phyloP scores from a whole-genome alignment of 164 flowering plant genomes.

The Akebia trifoliata region DNA sequence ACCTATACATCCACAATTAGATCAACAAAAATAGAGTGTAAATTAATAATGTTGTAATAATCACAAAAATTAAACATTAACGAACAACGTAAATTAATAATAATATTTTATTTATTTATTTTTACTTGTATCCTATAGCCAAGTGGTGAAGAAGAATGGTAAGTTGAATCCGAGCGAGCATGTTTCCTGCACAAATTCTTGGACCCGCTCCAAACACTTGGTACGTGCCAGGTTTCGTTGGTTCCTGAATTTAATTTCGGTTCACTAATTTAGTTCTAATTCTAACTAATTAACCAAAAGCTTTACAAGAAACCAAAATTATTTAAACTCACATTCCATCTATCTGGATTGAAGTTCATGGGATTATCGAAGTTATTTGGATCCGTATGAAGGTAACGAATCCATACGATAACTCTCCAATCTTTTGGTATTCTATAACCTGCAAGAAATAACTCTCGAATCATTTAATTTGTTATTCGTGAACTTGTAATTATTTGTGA shows the following conservation, averaged over 20 bases:
- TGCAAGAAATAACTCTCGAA: conserved; percentile 38
- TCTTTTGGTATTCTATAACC: conserved; percentile 47
- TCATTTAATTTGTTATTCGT: conserved; percentile 42
- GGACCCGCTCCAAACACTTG: conserved; percentile 48
- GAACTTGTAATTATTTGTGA: conserved; percentile 28
- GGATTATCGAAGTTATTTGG: conserved; percentile 51
- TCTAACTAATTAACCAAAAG: too few species aligned
- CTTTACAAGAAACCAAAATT: too few species aligned
- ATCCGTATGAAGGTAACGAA: conserved; percentile 40
- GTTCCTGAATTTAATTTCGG: too few species aligned
- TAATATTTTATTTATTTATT: background rate
- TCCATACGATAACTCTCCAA: conserved; percentile 41
- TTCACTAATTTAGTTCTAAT: too few species aligned
- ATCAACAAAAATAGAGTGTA: background rate
- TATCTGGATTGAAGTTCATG: conserved; percentile 47
- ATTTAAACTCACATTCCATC: conserved; percentile 61
- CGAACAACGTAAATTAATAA: too few species aligned
- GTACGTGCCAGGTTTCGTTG: conserved; percentile 35
- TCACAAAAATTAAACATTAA: background rate
- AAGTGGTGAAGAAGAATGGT: conserved; percentile 45
- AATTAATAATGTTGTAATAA: background rate
- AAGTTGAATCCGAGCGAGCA: conserved; percentile 41
- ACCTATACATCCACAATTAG: conserved; percentile 19
- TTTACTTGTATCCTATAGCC: conserved; percentile 46
- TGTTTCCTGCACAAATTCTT: conserved; percentile 51